These are phyloP conservation scores for Sequoia sempervirens DNA, from an alignment of 75 land plant genomes.

Conservation along the genomic window DNA sequence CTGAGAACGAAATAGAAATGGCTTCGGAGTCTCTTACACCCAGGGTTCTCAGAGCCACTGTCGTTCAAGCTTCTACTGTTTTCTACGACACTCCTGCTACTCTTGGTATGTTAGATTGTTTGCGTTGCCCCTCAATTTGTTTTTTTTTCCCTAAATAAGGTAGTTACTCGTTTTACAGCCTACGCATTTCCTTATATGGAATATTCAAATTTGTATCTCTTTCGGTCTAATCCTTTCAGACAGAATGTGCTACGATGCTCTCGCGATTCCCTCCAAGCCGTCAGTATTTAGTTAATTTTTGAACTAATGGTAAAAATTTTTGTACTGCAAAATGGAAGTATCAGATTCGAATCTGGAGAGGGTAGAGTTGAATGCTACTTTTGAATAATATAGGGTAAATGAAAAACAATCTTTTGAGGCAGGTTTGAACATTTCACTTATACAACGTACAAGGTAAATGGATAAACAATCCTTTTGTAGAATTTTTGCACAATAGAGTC, in stretches of 20 bases:
- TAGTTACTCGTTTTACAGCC: not conserved
- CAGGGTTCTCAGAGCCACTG: constrained; percentile 66
- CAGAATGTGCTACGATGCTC: too few relatives aligned
- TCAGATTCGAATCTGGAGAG: too few relatives aligned
- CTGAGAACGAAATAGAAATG: constrained; percentile 64
- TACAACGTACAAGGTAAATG: too few relatives aligned
- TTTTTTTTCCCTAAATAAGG: not conserved
- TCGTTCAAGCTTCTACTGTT: constrained; percentile 90
- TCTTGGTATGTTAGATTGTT: constrained; percentile 43
- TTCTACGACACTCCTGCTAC: constrained; percentile 99
- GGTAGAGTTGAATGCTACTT: too few relatives aligned
- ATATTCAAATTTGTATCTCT: not conserved
- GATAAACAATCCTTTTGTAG: not conserved
- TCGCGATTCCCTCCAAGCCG: too few relatives aligned
- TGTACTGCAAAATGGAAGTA: too few relatives aligned
- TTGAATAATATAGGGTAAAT: too few relatives aligned
- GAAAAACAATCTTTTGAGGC: too few relatives aligned
- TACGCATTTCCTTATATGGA: not conserved
- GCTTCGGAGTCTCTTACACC: constrained; percentile 35
- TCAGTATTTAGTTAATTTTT: too few relatives aligned
- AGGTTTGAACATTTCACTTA: not conserved
- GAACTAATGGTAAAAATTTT: too few relatives aligned
- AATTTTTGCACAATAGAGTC: not conserved
- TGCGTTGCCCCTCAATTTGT: too few relatives aligned
- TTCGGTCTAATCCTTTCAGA: not conserved